Percentiles rank a stretch among this genome's conserved stretches.
phyloP scores from a whole-genome alignment of 305 asterid genomes.

The Solanum aculeatissimum region DNA sequence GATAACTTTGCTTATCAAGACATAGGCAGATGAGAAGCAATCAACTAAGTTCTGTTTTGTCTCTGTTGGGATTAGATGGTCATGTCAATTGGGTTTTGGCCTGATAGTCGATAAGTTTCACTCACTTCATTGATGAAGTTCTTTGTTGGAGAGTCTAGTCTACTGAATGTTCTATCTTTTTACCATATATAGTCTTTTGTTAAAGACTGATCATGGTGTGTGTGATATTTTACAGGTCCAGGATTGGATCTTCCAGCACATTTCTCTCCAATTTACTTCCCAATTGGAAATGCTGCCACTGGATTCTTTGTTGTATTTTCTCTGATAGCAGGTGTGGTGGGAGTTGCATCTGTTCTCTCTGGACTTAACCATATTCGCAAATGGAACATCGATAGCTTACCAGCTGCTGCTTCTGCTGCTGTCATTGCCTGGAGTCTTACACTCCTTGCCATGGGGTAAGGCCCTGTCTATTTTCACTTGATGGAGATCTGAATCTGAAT shows the following conservation, averaged over 20 bases:
- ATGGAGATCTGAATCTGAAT: not conserved
- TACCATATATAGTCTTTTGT: slow-evolving; percentile 1
- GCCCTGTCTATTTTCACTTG: not conserved
- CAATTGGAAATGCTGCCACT: slow-evolving; percentile 92
- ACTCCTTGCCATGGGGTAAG: slow-evolving; percentile 88
- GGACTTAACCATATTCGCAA: slow-evolving; percentile 52
- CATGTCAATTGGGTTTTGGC: not conserved
- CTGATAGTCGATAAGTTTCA: not conserved
- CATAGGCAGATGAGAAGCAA: not conserved
- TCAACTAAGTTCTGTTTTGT: not conserved
- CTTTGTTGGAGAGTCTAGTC: not conserved
- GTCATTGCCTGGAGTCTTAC: slow-evolving; percentile 76
- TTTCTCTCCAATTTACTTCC: slow-evolving; percentile 84
- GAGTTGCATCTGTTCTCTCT: slow-evolving; percentile 56
- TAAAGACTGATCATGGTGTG: not conserved
- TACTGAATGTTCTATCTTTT: not conserved
- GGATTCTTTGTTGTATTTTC: slow-evolving; percentile 76
- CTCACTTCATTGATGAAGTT: not conserved
- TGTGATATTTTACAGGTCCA: slow-evolving; percentile 34
- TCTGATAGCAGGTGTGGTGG: slow-evolving; percentile 76
- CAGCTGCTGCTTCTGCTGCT: slow-evolving; percentile 65
- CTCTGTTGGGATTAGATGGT: too few relatives aligned
- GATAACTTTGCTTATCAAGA: not conserved
- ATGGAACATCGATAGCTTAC: slow-evolving; percentile 54
- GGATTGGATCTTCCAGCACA: slow-evolving; percentile 63